Percentiles rank a stretch among this genome's conserved stretches.
Evolutionary conservation across 305 asterid species (phyloP).

Genomic region (Petunia hybrid): DNA sequence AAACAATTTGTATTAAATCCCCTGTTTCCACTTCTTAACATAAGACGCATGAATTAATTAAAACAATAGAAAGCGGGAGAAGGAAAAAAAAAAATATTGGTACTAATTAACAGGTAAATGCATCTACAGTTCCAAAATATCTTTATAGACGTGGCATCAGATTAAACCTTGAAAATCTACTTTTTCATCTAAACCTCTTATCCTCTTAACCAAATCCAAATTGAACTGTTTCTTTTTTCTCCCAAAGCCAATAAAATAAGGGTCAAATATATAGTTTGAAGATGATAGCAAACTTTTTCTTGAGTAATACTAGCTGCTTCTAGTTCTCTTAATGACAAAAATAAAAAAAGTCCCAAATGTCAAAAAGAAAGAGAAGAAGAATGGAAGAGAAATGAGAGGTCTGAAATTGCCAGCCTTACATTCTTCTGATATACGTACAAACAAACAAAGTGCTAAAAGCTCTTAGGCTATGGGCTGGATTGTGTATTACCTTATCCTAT

Average conservation of each 20-base stretch:
- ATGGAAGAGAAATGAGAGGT: slow-evolving; percentile 60
- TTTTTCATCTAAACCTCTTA: slow-evolving; percentile 45
- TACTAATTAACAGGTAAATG: neutral
- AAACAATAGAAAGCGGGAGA: no score
- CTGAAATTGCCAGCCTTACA: slow-evolving; percentile 56
- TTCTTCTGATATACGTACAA: slow-evolving; percentile 47
- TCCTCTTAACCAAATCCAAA: slow-evolving; percentile 35
- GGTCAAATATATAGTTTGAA: slow-evolving; percentile 27
- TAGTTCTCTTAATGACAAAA: slow-evolving; percentile 25
- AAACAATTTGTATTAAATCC: no score
- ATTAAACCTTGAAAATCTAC: slow-evolving; percentile 46
- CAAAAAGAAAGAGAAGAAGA: slow-evolving; percentile 41
- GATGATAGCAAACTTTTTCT: slow-evolving; percentile 4
- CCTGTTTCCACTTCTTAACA: no score
- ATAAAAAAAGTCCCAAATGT: neutral
- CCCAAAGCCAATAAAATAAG: neutral
- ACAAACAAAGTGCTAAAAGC: slow-evolving; percentile 18
- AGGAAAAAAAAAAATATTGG: no score
- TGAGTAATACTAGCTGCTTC: slow-evolving; percentile 32
- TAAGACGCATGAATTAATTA: no score
- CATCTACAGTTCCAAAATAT: neutral
- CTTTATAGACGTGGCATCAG: slow-evolving; percentile 54
- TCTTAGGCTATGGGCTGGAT: slow-evolving; percentile 41
- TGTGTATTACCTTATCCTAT: slow-evolving; percentile 77
- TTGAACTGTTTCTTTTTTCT: slow-evolving; percentile 6